Conservation (phyloP, 106 monocot genomes). For the Phalaenopsis equestris region DNA sequence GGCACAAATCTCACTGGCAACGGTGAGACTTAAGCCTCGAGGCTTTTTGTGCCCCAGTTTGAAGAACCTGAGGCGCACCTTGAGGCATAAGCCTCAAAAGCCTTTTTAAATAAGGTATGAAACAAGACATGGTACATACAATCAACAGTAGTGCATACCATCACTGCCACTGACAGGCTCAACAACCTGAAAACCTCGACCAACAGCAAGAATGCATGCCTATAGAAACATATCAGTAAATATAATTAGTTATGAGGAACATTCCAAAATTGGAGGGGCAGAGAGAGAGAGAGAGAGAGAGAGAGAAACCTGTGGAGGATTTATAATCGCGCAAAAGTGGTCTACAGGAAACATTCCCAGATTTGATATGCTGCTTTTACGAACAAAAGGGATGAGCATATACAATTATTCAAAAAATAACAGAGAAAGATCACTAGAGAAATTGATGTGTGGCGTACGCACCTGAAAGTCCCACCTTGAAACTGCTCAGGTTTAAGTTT, state of each 20-base stretch:
- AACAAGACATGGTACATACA: background rate
- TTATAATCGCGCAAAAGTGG: slow-evolving; percentile 92
- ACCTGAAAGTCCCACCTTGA: slow-evolving; percentile 99
- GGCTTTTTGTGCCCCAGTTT: no score
- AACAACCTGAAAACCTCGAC: slow-evolving; percentile 74
- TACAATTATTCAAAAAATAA: background rate
- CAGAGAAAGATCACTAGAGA: slow-evolving; percentile 2
- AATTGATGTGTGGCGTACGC: background rate
- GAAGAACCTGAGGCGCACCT: no score
- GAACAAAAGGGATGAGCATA: background rate
- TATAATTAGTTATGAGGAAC: background rate
- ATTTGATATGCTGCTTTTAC: slow-evolving; percentile 87
- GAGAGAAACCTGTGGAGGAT: slow-evolving; percentile 86
- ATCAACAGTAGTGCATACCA: slow-evolving; percentile 33
- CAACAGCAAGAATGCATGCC: slow-evolving; percentile 95
- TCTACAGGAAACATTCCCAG: slow-evolving; percentile 99
- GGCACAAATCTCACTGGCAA: no score
- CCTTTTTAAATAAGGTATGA: background rate
- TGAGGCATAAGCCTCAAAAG: no score
- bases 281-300: background rate
- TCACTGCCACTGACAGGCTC: slow-evolving; percentile 52
- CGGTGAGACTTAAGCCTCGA: no score
- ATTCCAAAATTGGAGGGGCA: background rate
- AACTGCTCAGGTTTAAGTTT: slow-evolving; percentile 81
- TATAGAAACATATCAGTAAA: slow-evolving; percentile 12